phyloP scores from a whole-genome alignment of 192 early-diverging fungal species.

The Powellomyces hirtus region DNA sequence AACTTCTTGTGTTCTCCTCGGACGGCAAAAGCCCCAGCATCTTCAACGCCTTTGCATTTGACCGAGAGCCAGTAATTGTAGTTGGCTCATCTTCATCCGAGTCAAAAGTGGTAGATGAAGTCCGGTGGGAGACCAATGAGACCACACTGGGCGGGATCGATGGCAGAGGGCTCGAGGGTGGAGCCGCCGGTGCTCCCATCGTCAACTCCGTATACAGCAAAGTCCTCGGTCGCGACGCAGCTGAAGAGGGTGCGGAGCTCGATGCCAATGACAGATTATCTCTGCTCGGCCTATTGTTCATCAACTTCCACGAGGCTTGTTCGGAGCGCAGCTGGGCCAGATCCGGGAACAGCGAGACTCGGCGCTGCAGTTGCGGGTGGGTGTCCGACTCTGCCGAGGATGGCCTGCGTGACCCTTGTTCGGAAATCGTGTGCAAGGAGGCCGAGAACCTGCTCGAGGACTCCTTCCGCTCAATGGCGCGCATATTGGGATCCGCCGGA shows the following conservation, averaged over 20 bases:
- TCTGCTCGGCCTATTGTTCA: background rate
- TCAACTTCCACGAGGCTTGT: background rate
- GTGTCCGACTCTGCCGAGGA: background rate
- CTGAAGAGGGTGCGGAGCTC: no score
- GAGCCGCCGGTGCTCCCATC: background rate
- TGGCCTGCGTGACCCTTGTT: background rate
- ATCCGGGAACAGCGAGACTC: background rate
- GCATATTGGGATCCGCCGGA: background rate
- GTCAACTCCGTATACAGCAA: background rate
- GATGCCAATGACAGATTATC: no score
- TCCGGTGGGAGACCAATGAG: no score
- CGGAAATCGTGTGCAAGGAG: background rate
- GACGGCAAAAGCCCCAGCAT: no score
- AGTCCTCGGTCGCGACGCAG: background rate
- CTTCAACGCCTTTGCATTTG: no score
- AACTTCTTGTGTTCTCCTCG: no score
- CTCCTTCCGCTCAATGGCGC: background rate
- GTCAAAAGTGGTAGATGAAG: no score
- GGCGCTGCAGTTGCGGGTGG: background rate
- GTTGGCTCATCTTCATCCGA: no score
- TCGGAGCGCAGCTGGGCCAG: constrained; percentile 1
- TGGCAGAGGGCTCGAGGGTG: background rate
- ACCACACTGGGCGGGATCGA: background rate
- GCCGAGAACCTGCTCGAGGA: background rate
- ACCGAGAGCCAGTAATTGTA: no score